These are phyloP conservation scores for Flaveria bidentis DNA, from an alignment of 129 eudicot species.

Conservation along the genomic window DNA sequence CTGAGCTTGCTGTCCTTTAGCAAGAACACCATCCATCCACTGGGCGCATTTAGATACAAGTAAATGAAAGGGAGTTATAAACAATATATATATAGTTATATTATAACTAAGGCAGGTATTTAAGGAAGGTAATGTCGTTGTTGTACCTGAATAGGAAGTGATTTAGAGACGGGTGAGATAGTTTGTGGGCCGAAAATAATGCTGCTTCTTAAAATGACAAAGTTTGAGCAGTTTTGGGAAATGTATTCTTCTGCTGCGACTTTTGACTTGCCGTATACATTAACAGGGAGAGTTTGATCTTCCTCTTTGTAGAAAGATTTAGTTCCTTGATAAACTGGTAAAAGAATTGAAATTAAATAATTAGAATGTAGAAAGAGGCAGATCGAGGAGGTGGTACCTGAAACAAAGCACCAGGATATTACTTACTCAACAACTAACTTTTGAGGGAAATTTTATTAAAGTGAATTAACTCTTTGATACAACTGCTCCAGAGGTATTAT, in stretches of 20 bases:
- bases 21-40: slow-evolving; percentile 89
- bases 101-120: too few relatives aligned
- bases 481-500: too few relatives aligned
- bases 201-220: slow-evolving; percentile 89
- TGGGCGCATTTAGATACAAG: too few relatives aligned
- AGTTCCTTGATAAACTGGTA: slow-evolving; percentile 88
- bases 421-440: too few relatives aligned
- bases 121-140: too few relatives aligned
- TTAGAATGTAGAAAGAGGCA: too few relatives aligned
- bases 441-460: too few relatives aligned
- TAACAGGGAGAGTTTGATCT: slow-evolving; percentile 70
- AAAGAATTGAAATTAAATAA: not conserved
- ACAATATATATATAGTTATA: too few relatives aligned
- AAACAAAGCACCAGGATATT: too few relatives aligned
- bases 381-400: too few relatives aligned
- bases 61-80: too few relatives aligned
- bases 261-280: slow-evolving; percentile 82
- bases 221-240: slow-evolving; percentile 56
- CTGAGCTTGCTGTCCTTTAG: slow-evolving; percentile 59
- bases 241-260: slow-evolving; percentile 76
- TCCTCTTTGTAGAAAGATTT: slow-evolving; percentile 89
- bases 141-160: slow-evolving; percentile 84
- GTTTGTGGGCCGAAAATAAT: slow-evolving; percentile 89
- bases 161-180: slow-evolving; percentile 75
- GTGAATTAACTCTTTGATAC: too few relatives aligned